Base-by-base conservation (phyloP, 768 basidiomycete species). In the Boletus pseudo-olivaceus region DNA sequence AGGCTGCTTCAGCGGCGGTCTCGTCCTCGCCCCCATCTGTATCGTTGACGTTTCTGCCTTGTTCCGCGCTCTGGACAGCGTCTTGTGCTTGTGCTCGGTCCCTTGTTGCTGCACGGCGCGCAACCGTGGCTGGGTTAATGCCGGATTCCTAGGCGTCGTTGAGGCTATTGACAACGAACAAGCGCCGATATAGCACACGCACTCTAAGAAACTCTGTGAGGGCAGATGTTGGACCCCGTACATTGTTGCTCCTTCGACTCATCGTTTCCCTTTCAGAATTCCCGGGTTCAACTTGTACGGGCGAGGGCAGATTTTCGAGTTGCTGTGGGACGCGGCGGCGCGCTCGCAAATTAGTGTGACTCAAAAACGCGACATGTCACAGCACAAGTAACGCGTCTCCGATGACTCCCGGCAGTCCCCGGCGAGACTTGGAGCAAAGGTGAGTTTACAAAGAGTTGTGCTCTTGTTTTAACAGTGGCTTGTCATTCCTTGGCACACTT, bases 221-320 rank as follows among this genome's bases (percentile, higher is more conserved):
- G 0, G 91, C 91, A 20, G 89, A 92, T 0, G 87, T 83, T 3
- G 92, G 91, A 0, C 92, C 91, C 12, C 87, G 82, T 40, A 93
- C 83, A 54, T 88, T 88, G 67, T 82, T 81, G 1, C 52, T 34
- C 42, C 68, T 59, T 51, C 68, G 58, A 49, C 70, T 70, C 68
- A 72, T 69, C 7, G 29, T 38, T 14, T 32, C 19, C 4, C 17
- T 27, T 17, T 17, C 11, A 30, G 5, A 48, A 8, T 19, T 20
- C 4, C n/a, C 0, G 12, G 4, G 6, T 42, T 30, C 12, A 26
- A 19, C 9, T 5, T 5, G 38, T 40, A 23, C 29, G 30, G 26
- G 19, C 12, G 23, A 30, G 4, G 12, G 40, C 0, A 33, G 11
- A 20, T 1, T 15, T 39, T 29, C 30, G 40, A 58, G 39, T 51